Conservation (phyloP, 2,329 filamentous ascomycete genomes). For the Hirsutella thompsonii region DNA sequence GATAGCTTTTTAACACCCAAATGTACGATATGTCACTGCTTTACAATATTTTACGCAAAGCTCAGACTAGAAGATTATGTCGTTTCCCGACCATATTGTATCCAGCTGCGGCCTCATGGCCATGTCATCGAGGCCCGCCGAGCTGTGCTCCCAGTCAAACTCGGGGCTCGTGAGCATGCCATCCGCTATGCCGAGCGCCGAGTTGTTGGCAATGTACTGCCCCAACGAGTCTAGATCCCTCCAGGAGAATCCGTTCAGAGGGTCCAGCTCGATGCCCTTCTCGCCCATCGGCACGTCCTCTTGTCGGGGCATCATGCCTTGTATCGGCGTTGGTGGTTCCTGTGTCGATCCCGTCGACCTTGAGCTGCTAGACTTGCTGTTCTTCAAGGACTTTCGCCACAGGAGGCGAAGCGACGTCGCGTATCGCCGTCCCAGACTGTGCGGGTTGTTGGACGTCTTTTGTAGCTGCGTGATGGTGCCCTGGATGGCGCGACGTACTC, state of each 20-base stretch:
- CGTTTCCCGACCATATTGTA: conserved; percentile 8
- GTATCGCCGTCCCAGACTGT: conserved; percentile 49
- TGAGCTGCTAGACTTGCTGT: conserved; percentile 1
- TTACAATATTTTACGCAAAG: not conserved
- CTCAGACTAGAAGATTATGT: conserved; percentile 9
- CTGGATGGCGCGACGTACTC: conserved; percentile 42
- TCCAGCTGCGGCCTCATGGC: conserved; percentile 9
- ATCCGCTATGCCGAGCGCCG: conserved; percentile 10
- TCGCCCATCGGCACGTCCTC: conserved; percentile 10
- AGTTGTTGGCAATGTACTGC: conserved; percentile 29
- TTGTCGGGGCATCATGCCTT: conserved; percentile 13
- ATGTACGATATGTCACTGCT: too few relatives aligned
- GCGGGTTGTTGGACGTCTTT: conserved; percentile 40
- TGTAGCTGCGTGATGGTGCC: conserved; percentile 47
- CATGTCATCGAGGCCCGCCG: conserved; percentile 8
- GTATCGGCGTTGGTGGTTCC: conserved; percentile 12
- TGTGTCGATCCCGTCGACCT: conserved; percentile 2
- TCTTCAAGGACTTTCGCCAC: conserved; percentile 33
- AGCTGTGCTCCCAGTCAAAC: conserved; percentile 13
- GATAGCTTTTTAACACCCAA: too few relatives aligned
- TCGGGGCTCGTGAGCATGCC: conserved; percentile 13
- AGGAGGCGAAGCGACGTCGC: conserved; percentile 46
- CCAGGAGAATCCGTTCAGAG: conserved; percentile 46
- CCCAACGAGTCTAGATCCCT: conserved; percentile 46
- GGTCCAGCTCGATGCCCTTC: conserved; percentile 24